Evolutionary conservation across 768 basidiomycete genomes (phyloP), one percentile per base, ranked within the genome.

Genomic region (Boletus vinaceobasis): DNA sequence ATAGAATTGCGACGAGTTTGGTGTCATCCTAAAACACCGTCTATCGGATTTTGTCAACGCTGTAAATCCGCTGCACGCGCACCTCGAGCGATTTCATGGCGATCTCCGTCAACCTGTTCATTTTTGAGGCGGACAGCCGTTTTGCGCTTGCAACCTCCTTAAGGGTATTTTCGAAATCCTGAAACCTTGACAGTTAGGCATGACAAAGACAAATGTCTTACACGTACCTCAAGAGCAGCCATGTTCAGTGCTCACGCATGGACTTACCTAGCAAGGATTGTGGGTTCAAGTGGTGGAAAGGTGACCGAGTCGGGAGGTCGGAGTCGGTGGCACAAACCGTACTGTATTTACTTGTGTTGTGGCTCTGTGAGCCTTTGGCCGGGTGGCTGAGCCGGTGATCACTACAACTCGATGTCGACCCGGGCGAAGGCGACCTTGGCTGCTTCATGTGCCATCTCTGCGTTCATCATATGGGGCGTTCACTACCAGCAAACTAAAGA

Each of bases 401-500:
- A 19, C 43, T 35, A 7, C 46, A 43, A 9, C n/a, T 39, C 43
- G 5, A 82, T 82, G 88, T 90, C 86, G 63, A 72, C 82, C 65
- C 74, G 76, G 56, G 90, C 94, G 19, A 92, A 88, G 70, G 73
- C 79, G 39, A 90, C 92, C 1, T 78, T 97, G n/a, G 73, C 76
- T 33, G 79, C 78, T 26, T 85, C 94, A 5, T 70, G 90, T 48
- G 61, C 79, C 7, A 64, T 87, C 48, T 84, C 89, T 13, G 77
- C 79, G 3, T 70, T 87, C 36, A 90, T 88, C 27, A 83, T 98
- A 69, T 96, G 86, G 84, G 90, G 84, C 19, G 94, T 98, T 31
- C 95, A 98, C 68, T 88, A 79, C 64, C 82, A 94, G 52, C 94
- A 98, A 66, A 74, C 79, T 15, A 81, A 84, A 64, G 93, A 98